Conservation (phyloP, 2,329 filamentous ascomycete species). For the Penicillium sp. region DNA sequence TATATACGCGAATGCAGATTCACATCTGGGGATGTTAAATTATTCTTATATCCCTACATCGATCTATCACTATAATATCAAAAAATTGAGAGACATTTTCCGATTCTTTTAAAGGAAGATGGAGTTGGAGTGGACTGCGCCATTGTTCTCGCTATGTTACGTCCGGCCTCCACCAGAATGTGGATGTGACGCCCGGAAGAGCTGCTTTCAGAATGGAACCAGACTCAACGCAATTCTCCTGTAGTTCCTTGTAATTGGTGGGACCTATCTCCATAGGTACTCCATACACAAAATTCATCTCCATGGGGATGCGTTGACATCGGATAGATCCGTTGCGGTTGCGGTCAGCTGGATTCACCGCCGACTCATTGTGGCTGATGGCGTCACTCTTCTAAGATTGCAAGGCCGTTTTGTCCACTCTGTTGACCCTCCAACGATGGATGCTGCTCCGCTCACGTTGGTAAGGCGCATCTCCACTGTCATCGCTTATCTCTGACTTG, state of each 20-base stretch:
- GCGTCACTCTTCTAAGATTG: not conserved
- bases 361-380: not conserved
- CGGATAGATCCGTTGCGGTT: not conserved
- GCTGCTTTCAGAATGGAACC: not conserved
- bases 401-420: no score
- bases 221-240: not conserved
- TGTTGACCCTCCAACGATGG: conserved; percentile 48
- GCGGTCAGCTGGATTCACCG: not conserved
- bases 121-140: no score
- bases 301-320: not conserved
- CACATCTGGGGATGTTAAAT: no score
- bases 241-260: not conserved
- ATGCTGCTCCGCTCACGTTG: conserved; percentile 62
- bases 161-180: not conserved
- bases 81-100: no score
- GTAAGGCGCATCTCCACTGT: conserved; percentile 33
- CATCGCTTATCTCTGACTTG: conserved; percentile 5
- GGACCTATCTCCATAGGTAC: no score
- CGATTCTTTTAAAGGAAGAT: no score
- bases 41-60: no score
- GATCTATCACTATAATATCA: no score
- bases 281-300: no score
- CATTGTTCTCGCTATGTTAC: no score
- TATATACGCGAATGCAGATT: no score
- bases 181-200: not conserved